These are phyloP conservation scores for Phellopilus nigrolimitatus DNA, from an alignment of 1,284 basidiomycete genomes.

Conservation along the genomic window DNA sequence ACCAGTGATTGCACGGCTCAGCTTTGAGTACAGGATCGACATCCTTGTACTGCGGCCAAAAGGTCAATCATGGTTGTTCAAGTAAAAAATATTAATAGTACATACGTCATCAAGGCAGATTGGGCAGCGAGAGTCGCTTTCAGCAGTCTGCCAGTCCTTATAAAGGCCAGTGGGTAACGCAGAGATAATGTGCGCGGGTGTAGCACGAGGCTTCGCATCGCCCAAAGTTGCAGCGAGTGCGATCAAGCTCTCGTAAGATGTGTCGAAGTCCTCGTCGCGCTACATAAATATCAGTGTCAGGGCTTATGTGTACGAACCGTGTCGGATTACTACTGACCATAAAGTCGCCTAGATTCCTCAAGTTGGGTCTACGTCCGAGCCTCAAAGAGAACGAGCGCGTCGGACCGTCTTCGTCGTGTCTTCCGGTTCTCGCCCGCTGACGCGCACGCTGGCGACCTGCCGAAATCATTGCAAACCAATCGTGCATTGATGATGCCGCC, in stretches of 20 bases:
- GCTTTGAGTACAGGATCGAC: constrained; percentile 56
- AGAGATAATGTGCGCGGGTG: constrained; percentile 53
- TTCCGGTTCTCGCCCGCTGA: neutral
- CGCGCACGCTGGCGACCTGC: constrained; percentile 1
- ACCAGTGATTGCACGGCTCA: constrained; percentile 68
- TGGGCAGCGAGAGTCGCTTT: constrained; percentile 66
- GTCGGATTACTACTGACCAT: constrained; percentile 40
- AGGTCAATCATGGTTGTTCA: constrained; percentile 19
- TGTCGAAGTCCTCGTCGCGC: constrained; percentile 69
- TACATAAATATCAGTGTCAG: constrained; percentile 26
- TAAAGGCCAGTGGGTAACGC: constrained; percentile 55
- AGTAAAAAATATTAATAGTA: constrained; percentile 19
- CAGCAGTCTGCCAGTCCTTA: constrained; percentile 58
- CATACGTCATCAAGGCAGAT: constrained; percentile 77
- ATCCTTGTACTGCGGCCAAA: constrained; percentile 47
- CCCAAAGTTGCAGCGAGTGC: constrained; percentile 53
- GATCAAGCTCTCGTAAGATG: constrained; percentile 65
- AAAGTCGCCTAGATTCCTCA: constrained; percentile 49
- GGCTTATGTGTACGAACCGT: no score
- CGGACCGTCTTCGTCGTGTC: constrained; percentile 5
- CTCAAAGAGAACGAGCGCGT: constrained; percentile 8
- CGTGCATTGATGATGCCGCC: neutral
- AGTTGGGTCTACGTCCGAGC: neutral
- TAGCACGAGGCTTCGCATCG: constrained; percentile 57
- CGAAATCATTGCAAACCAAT: constrained; percentile 12